Conservation (phyloP, 257 asterid species). For the Scutellaria galericulata region DNA sequence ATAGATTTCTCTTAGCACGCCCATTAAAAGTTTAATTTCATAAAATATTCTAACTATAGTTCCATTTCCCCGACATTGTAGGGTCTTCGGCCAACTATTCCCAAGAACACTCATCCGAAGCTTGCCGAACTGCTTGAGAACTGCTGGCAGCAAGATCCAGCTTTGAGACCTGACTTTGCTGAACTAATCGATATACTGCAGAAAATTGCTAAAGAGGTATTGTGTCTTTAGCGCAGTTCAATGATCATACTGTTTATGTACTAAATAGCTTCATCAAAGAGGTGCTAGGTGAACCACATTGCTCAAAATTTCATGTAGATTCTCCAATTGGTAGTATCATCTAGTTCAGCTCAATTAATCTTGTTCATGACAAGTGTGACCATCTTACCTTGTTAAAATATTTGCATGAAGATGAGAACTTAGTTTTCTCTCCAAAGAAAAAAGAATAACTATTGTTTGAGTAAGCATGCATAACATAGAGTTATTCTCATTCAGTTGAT, state of each 20-base stretch:
- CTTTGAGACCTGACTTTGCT: constrained; percentile 80
- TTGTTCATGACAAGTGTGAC: too few relatives aligned
- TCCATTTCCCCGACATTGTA: constrained; percentile 35
- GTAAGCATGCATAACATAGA: neutral
- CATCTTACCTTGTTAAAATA: too few relatives aligned
- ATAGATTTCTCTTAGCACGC: neutral
- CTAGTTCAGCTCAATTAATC: neutral
- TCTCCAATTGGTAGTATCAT: neutral
- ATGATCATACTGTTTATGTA: neutral
- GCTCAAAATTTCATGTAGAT: neutral
- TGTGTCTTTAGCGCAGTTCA: neutral
- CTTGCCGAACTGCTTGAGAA: constrained; percentile 86
- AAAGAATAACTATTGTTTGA: neutral
- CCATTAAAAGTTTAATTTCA: neutral
- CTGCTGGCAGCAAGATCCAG: constrained; percentile 96
- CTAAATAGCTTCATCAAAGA: neutral
- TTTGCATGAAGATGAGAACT: too few relatives aligned
- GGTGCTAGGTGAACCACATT: neutral
- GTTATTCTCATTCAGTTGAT: neutral
- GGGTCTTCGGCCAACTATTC: constrained; percentile 92
- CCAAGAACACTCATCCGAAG: constrained; percentile 73
- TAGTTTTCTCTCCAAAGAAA: too few relatives aligned
- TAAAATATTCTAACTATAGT: constrained; percentile 4
- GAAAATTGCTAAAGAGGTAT: constrained; percentile 80
- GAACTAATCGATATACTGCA: constrained; percentile 69